phyloP scores from a whole-genome alignment of 2,329 filamentous ascomycete genomes.

The Alternaria triticina region DNA sequence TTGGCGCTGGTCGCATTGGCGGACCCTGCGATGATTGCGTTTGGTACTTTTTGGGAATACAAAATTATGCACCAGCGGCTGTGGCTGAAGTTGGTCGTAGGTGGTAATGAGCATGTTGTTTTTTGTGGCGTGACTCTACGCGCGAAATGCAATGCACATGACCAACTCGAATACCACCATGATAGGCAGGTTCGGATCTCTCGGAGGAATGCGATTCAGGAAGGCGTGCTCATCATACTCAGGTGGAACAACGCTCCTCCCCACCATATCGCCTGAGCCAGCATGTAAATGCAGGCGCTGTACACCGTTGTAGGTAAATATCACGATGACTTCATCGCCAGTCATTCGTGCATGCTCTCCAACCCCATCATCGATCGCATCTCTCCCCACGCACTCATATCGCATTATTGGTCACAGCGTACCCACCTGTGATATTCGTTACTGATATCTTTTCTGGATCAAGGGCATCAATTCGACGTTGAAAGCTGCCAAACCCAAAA shows the following conservation, averaged over 20 bases:
- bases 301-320: not conserved
- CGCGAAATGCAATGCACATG: not conserved
- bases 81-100: not conserved
- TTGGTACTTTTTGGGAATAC: not conserved
- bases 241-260: not conserved
- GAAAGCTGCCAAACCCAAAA: constrained; percentile 2
- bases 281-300: not conserved
- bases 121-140: not conserved
- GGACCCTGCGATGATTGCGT: not conserved
- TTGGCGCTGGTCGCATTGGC: not conserved
- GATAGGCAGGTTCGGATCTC: not conserved
- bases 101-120: not conserved
- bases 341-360: not conserved
- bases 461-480: constrained; percentile 1
- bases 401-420: not conserved
- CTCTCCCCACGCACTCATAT: not conserved
- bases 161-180: not conserved
- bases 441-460: not conserved
- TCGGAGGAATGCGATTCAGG: not conserved
- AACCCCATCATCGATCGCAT: not conserved
- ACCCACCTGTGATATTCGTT: not conserved
- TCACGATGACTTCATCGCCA: constrained; percentile 11
- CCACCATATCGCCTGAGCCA: not conserved
- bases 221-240: not conserved
- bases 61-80: not conserved